These are phyloP conservation scores for Fusarium liriodendri DNA, from an alignment of 2,329 filamentous ascomycete species.

Conservation along the genomic window DNA sequence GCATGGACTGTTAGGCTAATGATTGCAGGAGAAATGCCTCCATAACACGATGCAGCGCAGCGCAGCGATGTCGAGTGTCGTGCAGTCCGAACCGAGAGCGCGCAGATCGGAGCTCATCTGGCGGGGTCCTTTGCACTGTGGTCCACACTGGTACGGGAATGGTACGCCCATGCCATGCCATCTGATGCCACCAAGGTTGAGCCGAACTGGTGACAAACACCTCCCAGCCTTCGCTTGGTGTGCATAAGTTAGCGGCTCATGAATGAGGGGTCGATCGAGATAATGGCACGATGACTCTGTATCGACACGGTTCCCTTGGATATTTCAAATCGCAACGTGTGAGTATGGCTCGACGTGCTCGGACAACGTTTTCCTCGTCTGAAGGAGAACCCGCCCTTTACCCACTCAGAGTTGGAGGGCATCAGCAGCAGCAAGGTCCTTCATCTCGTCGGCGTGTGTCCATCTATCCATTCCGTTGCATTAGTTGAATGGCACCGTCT, in stretches of 20 bases:
- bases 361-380: neutral
- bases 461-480: slow-evolving; percentile 24
- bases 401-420: neutral
- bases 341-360: neutral
- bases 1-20: slow-evolving; percentile 1
- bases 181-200: neutral
- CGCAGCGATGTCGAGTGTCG: neutral
- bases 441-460: neutral
- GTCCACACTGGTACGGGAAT: slow-evolving; percentile 4
- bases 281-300: slow-evolving; percentile 18
- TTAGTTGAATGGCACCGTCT: slow-evolving; percentile 30
- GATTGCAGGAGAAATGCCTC: slow-evolving; percentile 10
- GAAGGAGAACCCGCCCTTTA: neutral
- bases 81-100: neutral
- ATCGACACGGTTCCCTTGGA: neutral
- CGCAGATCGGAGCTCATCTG: neutral
- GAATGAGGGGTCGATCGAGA: slow-evolving; percentile 10
- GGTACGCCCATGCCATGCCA: neutral
- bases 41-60: slow-evolving; percentile 4
- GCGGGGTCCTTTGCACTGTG: slow-evolving; percentile 7
- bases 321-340: neutral
- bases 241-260: slow-evolving; percentile 18
- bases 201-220: slow-evolving; percentile 9
- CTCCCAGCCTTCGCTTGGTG: slow-evolving; percentile 1
- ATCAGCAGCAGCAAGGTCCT: neutral